phyloP scores from a whole-genome alignment of 1,284 basidiomycete genomes.

The Trametes pubescens region DNA sequence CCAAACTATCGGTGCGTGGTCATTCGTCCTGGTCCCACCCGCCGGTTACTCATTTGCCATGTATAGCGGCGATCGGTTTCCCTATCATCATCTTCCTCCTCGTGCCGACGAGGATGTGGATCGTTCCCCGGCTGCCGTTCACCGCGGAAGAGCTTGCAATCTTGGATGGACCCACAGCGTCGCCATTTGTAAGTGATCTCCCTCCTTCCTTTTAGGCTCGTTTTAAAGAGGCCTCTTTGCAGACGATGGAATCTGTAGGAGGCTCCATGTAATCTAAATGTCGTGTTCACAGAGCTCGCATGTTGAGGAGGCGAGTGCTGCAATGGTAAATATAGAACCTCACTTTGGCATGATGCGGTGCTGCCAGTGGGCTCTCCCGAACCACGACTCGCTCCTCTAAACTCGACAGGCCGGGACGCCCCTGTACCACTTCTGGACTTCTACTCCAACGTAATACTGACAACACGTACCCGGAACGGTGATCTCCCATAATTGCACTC shows the following conservation, averaged over 20 bases:
- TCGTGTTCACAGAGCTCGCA: background rate
- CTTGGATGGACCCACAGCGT: constrained; percentile 89
- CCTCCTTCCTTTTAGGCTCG: background rate
- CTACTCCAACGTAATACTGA: too few species aligned
- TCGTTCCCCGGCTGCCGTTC: constrained; percentile 85
- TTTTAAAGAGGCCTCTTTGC: too few species aligned
- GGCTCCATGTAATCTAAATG: constrained; percentile 34
- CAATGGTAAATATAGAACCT: too few species aligned
- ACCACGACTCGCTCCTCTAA: too few species aligned
- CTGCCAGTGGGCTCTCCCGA: too few species aligned
- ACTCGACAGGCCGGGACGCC: too few species aligned
- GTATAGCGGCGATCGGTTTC: constrained; percentile 88
- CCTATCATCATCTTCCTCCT: constrained; percentile 90
- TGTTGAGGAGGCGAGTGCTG: too few species aligned
- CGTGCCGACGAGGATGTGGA: constrained; percentile 80
- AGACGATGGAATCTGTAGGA: constrained; percentile 60
- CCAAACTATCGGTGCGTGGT: constrained; percentile 81
- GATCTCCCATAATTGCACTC: too few species aligned
- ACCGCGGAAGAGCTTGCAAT: constrained; percentile 82
- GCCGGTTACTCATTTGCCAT: background rate
- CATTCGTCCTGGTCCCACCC: constrained; percentile 17
- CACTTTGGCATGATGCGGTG: too few species aligned
- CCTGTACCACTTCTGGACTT: too few species aligned
- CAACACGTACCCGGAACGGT: too few species aligned
- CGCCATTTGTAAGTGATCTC: constrained; percentile 71